Conservation (phyloP, 306 rosid genomes). For the Prunus campanulata region DNA sequence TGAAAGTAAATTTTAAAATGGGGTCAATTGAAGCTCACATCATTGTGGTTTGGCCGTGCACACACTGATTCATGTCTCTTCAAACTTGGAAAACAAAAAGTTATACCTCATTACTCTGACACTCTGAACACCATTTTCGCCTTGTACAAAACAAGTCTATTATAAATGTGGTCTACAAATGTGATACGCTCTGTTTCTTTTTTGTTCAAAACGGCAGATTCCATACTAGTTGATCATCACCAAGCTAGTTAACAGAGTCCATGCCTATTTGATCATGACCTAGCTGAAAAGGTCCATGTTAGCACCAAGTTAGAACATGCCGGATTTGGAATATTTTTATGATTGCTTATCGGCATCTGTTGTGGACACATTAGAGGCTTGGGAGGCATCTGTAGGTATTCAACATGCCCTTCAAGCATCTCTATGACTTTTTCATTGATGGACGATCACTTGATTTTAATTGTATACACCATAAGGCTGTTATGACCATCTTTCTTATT, state of each 20-base stretch:
- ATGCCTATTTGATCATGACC: not conserved
- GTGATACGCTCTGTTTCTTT: too few species aligned
- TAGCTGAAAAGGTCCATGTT: not conserved
- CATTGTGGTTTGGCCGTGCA: too few species aligned
- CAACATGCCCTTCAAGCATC: not conserved
- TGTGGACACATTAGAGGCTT: not conserved
- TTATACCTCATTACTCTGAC: too few species aligned
- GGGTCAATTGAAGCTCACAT: too few species aligned
- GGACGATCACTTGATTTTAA: slow-evolving; percentile 9
- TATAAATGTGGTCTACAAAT: too few species aligned
- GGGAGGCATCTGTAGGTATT: slow-evolving; percentile 2
- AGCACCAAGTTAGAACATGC: not conserved
- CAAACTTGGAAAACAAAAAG: too few species aligned
- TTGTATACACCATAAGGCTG: not conserved
- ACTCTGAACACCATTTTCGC: too few species aligned
- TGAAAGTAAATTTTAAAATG: too few species aligned
- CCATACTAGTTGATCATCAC: too few species aligned
- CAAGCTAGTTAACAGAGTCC: not conserved
- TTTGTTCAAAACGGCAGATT: too few species aligned
- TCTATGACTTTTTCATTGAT: not conserved
- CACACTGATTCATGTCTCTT: too few species aligned
- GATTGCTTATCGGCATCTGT: not conserved
- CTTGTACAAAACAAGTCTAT: too few species aligned
- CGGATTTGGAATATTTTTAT: not conserved
- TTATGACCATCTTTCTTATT: not conserved